Percentiles rank a stretch among this genome's conserved stretches.
Evolutionary conservation across 345 rosid species (phyloP).

Genomic region (Cochlearia excelsa): DNA sequence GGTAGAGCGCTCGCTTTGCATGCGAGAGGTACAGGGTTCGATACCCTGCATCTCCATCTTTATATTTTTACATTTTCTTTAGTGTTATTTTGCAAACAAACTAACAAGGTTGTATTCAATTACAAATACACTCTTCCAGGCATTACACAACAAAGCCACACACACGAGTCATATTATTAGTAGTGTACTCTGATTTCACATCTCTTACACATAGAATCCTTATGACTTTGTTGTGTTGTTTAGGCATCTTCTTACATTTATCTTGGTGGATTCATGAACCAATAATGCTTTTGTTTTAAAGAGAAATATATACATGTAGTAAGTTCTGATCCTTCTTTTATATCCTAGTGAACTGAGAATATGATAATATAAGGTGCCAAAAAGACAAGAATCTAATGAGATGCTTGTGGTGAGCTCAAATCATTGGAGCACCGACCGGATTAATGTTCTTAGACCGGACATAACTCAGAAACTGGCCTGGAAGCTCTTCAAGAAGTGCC

Average conservation of each 20-base stretch:
- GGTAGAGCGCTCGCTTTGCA: constrained; percentile 98
- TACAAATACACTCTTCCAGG: neutral
- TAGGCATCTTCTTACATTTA: no score
- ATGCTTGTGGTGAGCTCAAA: constrained; percentile 9
- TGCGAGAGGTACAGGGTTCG: constrained; percentile 94
- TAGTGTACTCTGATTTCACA: no score
- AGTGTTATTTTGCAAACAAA: neutral
- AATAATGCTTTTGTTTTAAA: neutral
- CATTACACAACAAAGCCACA: no score
- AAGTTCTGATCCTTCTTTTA: neutral
- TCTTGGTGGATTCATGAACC: no score
- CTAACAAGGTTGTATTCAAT: neutral
- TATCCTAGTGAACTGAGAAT: neutral
- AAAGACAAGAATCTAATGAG: neutral
- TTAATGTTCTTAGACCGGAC: constrained; percentile 54
- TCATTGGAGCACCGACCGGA: constrained; percentile 38
- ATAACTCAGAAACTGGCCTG: constrained; percentile 75
- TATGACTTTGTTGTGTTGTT: no score
- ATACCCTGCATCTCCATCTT: constrained; percentile 76
- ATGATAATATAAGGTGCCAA: neutral
- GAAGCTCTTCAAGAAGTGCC: constrained; percentile 78
- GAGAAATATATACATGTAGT: neutral
- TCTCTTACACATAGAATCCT: no score
- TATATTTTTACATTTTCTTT: no score
- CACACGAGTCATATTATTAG: neutral